A percentile compares a stretch with the other conserved stretches of the same genome.
Conservation (phyloP, 1,284 basidiomycete genomes). For the Boletellus deceptivus region DNA sequence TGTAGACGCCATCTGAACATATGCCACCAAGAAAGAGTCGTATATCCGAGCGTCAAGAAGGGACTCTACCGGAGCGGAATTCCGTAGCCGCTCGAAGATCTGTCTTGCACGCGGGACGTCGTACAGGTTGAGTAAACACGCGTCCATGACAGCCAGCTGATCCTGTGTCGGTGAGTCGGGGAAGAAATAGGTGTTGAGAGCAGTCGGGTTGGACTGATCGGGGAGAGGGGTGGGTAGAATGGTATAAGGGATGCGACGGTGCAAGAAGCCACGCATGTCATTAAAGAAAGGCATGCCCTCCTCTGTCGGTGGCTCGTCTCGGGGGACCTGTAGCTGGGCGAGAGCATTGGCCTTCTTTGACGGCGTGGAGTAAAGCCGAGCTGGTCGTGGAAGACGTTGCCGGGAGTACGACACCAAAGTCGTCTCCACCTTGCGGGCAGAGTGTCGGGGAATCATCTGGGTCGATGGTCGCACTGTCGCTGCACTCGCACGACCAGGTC, state of each 20-base stretch:
- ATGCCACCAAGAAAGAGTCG: conserved; percentile 61
- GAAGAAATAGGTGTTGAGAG: conserved; percentile 56
- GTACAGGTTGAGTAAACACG: conserved; percentile 70
- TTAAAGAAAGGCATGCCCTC: conserved; percentile 22
- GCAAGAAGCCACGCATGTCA: conserved; percentile 49
- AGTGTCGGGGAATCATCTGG: conserved; percentile 47
- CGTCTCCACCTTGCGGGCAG: conserved; percentile 49
- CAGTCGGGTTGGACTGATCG: conserved; percentile 35
- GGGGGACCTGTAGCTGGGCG: conserved; percentile 36
- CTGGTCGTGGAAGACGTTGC: conserved; percentile 63
- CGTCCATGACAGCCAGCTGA: conserved; percentile 71
- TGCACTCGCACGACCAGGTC: conserved; percentile 4
- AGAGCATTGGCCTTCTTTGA: conserved; percentile 52
- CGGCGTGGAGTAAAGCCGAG: conserved; percentile 63
- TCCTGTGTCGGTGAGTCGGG: conserved; percentile 65
- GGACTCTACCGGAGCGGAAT: conserved; percentile 27
- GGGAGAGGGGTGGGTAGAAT: conserved; percentile 65
- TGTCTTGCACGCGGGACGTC: conserved; percentile 69
- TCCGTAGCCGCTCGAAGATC: conserved; percentile 62
- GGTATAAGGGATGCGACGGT: conserved; percentile 47
- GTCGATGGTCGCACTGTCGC: conserved; percentile 7
- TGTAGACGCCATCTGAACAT: conserved; percentile 53
- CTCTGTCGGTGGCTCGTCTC: conserved; percentile 19
- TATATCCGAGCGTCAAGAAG: conserved; percentile 43
- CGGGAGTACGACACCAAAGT: conserved; percentile 63